Percentiles rank a stretch among this genome's conserved stretches.
Evolutionary conservation across 306 rosid species (phyloP).

Genomic region (Vicia faba): DNA sequence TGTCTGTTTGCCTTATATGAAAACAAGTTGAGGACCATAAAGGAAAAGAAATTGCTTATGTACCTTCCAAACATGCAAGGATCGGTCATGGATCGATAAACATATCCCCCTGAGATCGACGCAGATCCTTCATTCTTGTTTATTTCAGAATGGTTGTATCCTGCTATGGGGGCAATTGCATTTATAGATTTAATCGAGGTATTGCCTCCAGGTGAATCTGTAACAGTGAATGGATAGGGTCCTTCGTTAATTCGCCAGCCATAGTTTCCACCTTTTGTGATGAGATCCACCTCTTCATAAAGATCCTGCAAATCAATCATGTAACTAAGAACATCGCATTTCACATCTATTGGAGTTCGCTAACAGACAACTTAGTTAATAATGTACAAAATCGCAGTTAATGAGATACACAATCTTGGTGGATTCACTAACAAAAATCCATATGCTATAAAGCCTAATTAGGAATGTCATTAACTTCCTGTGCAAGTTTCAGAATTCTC

Average conservation of each 20-base stretch:
- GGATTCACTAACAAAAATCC: not conserved
- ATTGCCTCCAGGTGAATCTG: constrained; percentile 59
- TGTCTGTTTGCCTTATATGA: not conserved
- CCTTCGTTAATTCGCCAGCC: constrained; percentile 95
- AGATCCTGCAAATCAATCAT: constrained; percentile 58
- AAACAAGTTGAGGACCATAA: not conserved
- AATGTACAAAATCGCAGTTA: not conserved
- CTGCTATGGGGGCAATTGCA: constrained; percentile 70
- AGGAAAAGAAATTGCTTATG: constrained; percentile 10
- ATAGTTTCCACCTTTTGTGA: constrained; percentile 93
- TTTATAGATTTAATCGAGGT: constrained; percentile 54
- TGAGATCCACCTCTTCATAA: constrained; percentile 88
- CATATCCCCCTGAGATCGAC: constrained; percentile 79
- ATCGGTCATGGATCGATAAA: constrained; percentile 82
- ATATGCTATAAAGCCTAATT: not conserved
- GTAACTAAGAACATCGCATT: constrained; percentile 14
- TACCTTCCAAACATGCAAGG: constrained; percentile 96
- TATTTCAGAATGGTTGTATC: constrained; percentile 76
- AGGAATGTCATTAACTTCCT: not conserved
- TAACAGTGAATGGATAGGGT: constrained; percentile 46
- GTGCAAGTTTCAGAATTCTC: not conserved
- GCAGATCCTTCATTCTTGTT: constrained; percentile 85
- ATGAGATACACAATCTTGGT: not conserved
- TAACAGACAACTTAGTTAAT: not conserved
- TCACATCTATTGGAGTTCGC: not conserved